Evolutionary conservation across 148 eudicot species (phyloP).

Genomic region (Fagopyrum tataricum): DNA sequence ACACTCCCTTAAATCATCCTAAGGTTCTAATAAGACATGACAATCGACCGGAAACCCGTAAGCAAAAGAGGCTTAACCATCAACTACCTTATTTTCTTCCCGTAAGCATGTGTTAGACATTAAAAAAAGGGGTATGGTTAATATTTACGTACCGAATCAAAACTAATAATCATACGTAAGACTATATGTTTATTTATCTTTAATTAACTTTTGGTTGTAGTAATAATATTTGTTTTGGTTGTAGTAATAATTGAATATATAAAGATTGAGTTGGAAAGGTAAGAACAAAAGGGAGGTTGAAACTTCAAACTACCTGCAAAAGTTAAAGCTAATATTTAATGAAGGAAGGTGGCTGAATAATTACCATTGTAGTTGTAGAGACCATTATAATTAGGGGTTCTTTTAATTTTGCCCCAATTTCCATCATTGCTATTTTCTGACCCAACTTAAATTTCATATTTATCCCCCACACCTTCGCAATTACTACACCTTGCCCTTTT

Average conservation of each 20-base stretch:
- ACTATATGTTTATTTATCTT: background rate
- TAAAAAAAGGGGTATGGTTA: too few species aligned
- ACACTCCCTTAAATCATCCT: too few species aligned
- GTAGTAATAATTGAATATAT: background rate
- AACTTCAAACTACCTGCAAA: conserved; percentile 4
- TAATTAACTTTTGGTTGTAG: background rate
- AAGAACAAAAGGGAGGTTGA: conserved; percentile 6
- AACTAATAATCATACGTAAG: background rate
- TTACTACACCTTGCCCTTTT: background rate
- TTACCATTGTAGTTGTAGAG: background rate
- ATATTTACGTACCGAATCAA: background rate
- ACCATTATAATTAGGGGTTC: background rate
- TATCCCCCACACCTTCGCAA: conserved; percentile 2
- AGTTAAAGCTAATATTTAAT: conserved; percentile 1
- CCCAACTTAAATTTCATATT: conserved; percentile 6
- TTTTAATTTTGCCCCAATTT: background rate
- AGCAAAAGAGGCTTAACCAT: too few species aligned
- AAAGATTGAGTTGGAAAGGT: conserved; percentile 5
- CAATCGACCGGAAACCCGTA: too few species aligned
- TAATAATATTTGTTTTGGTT: background rate
- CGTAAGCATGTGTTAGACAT: too few species aligned
- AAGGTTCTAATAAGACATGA: too few species aligned
- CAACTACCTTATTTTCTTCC: too few species aligned
- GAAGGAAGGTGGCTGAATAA: conserved; percentile 7
- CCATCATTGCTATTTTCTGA: conserved; percentile 11